These are phyloP conservation scores for Ophiocordyceps robertsii DNA, from an alignment of 2,329 filamentous ascomycete genomes.

Conservation along the genomic window DNA sequence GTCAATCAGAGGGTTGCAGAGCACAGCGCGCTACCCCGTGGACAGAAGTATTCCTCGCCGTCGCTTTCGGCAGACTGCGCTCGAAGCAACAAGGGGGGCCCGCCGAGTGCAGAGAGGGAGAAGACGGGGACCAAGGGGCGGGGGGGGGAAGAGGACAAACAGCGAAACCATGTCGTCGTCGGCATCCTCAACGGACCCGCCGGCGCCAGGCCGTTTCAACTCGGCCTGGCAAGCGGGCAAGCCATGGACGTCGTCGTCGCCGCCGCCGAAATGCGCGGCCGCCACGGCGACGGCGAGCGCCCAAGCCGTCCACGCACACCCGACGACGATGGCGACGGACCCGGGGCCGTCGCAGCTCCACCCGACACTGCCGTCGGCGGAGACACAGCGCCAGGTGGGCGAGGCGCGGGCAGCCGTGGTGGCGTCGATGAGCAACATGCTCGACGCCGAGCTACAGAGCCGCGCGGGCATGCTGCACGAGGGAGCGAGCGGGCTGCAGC, in stretches of 20 bases:
- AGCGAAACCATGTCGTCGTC: neutral
- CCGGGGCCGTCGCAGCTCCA: conserved; percentile 8
- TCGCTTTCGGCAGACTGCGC: too few species aligned
- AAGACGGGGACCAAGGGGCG: too few species aligned
- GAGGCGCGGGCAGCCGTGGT: conserved; percentile 46
- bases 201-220: neutral
- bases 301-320: neutral
- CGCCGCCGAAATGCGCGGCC: neutral
- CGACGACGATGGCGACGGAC: neutral
- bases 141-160: too few species aligned
- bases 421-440: conserved; percentile 52
- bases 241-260: neutral
- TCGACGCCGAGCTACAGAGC: conserved; percentile 52
- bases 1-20: too few species aligned
- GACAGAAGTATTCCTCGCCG: too few species aligned
- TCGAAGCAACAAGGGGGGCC: too few species aligned
- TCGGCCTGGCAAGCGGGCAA: neutral
- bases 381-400: conserved; percentile 33
- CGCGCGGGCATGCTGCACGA: conserved; percentile 57
- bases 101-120: too few species aligned
- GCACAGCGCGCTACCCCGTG: too few species aligned
- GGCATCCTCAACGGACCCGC: neutral
- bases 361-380: conserved; percentile 25
- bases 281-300: neutral
- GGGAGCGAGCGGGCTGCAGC: conserved; percentile 50